Base-by-base conservation (phyloP, 179 eudicot genomes). In the Spergularia azorica region DNA sequence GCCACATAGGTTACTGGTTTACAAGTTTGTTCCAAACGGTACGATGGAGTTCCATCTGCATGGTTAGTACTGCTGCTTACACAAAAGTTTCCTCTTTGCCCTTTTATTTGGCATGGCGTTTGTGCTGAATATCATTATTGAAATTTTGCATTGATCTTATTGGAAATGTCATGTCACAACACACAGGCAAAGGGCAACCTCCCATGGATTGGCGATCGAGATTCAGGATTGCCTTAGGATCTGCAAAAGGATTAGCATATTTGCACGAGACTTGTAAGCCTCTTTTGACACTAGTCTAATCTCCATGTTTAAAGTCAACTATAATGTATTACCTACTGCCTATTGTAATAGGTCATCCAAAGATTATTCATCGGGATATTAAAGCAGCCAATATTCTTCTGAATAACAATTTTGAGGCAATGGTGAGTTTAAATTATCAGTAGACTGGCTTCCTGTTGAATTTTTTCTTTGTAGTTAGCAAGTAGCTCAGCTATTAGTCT, bases 241-340 rank as follows among this genome's bases (percentile, higher is more conserved):
- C 98, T 77, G 98, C 98, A 5, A 94, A 94, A 81, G 98, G 98
- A 81, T 88, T 94, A 73, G 96, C 98, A 39, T 92, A 91, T 86
- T 78, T 95, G 83, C 98, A 95, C 26, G 98, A 95, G 82, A 97
- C 92, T 78, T 95, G 98, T 95, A 84, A 82, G 97, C 85, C 69
- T 63, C 67, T 54, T 67, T 36, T 70, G 57, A 1, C 38, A 6
- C 12, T 68, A 3, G 48, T 58, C 9, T 57, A 41, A 41, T 9
- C 51, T 61, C 55, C 21, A 59, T 51, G 26, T 16, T 51, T 71
- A 43, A 1, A 9, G 36, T 43, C 18, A 41, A 52, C 46, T 59
- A 18, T 41, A 74, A 67, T 67, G 78, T 61, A 75, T 43, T 76
- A 17, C 68, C 10, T 62, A 6, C 11, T 64, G 18, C 38, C 18